phyloP scores from a whole-genome alignment of 805 yeast genomes.

The Cephaloascus fragrans region DNA sequence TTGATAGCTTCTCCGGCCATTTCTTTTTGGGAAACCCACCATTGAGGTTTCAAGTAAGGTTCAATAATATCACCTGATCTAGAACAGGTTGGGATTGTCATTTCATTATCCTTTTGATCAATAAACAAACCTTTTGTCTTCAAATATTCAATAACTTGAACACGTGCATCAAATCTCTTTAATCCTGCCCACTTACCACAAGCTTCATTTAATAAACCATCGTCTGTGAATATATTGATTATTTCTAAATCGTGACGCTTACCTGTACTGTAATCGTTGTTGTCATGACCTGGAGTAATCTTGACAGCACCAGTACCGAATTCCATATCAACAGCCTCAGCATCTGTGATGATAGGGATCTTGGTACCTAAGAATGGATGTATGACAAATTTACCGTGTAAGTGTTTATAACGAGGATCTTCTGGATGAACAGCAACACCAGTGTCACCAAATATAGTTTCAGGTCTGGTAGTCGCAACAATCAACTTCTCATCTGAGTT shows the following conservation, averaged over 20 bases:
- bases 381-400: constrained; percentile 85
- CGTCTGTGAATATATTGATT: constrained; percentile 85
- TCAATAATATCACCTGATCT: constrained; percentile 97
- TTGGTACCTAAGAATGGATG: constrained; percentile 86
- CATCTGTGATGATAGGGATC: constrained; percentile 82
- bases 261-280: constrained; percentile 94
- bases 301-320: constrained; percentile 99
- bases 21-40: constrained; percentile 94
- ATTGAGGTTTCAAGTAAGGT: constrained; percentile 95
- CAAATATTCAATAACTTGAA: constrained; percentile 69
- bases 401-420: constrained; percentile 84
- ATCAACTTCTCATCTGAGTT: constrained; percentile 76
- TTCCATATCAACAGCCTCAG: constrained; percentile 96
- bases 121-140: constrained; percentile 65
- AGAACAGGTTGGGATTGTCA: constrained; percentile 90
- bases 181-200: constrained; percentile 91
- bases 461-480: constrained; percentile 98
- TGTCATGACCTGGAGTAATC: constrained; percentile 98
- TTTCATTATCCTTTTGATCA: constrained; percentile 88
- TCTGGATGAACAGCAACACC: constrained; percentile 97
- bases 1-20: constrained; percentile 83
- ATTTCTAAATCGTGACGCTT: constrained; percentile 85
- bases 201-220: constrained; percentile 81
- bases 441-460: constrained; percentile 95
- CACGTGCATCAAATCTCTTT: constrained; percentile 92